phyloP scores from a whole-genome alignment of 352 stramenopile genomes.

The Phytophthora crassamura region DNA sequence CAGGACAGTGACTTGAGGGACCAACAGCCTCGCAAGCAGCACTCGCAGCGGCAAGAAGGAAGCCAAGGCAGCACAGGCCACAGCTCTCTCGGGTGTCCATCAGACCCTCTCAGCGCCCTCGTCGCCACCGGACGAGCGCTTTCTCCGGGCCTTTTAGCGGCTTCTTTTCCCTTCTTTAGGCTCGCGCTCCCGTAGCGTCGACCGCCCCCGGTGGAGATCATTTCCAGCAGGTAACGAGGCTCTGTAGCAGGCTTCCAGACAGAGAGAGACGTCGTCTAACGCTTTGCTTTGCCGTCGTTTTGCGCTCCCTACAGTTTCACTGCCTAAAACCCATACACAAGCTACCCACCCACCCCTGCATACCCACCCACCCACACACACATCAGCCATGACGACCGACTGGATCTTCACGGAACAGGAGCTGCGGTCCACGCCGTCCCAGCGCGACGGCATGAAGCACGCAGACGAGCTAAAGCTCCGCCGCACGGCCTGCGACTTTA shows the following conservation, averaged over 20 bases:
- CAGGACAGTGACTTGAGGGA: constrained; percentile 27
- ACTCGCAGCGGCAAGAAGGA: constrained; percentile 12
- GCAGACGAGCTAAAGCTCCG: constrained; percentile 75
- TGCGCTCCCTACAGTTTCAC: constrained; percentile 15
- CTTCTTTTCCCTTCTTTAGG: constrained; percentile 20
- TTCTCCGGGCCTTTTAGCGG: background rate
- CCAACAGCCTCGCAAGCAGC: constrained; percentile 15
- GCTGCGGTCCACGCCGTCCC: constrained; percentile 69
- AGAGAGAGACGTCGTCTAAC: constrained; percentile 1
- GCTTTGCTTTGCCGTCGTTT: constrained; percentile 1
- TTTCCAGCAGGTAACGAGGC: constrained; percentile 30
- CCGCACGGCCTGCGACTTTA: constrained; percentile 82
- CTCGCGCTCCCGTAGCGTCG: constrained; percentile 5
- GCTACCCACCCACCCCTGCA: background rate
- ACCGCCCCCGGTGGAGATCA: constrained; percentile 31
- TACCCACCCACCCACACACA: constrained; percentile 5
- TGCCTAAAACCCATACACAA: constrained; percentile 11
- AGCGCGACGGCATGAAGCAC: constrained; percentile 79
- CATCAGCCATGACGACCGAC: constrained; percentile 47
- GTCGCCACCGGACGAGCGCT: constrained; percentile 33
- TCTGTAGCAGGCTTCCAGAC: background rate
- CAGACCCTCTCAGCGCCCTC: constrained; percentile 18
- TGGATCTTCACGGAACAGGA: constrained; percentile 85
- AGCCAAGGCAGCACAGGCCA: constrained; percentile 24
- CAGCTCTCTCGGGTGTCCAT: constrained; percentile 11